These are phyloP conservation scores for Fusarium sp. DNA, from an alignment of 2,329 filamentous ascomycete species.

Conservation along the genomic window DNA sequence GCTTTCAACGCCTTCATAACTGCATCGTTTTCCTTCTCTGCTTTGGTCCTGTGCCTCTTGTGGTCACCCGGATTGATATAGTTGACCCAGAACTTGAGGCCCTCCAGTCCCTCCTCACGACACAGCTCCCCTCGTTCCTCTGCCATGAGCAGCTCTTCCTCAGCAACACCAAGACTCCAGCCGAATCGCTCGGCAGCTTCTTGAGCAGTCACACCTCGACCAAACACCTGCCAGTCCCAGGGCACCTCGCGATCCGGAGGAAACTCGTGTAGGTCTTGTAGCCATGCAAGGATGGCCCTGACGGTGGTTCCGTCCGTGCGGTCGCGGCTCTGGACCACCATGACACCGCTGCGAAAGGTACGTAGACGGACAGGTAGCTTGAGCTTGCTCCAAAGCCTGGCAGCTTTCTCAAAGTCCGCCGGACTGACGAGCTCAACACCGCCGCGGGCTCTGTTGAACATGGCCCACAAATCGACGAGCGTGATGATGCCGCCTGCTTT, in stretches of 20 bases:
- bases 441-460: conserved; percentile 93
- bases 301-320: conserved; percentile 93
- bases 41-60: conserved; percentile 45
- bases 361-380: conserved; percentile 87
- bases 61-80: conserved; percentile 63
- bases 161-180: conserved; percentile 96
- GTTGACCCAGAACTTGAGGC: conserved; percentile 94
- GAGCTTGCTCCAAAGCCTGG: conserved; percentile 87
- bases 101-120: conserved; percentile 91
- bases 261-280: conserved; percentile 77
- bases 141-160: conserved; percentile 96
- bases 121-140: conserved; percentile 90
- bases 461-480: conserved; percentile 90
- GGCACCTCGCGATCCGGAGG: conserved; percentile 72
- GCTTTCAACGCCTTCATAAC: conserved; percentile 58
- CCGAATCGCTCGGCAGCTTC: conserved; percentile 91
- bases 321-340: conserved; percentile 90
- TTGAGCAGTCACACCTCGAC: conserved; percentile 88
- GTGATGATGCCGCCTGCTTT: conserved; percentile 89
- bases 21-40: conserved; percentile 53
- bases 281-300: conserved; percentile 79
- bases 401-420: conserved; percentile 90
- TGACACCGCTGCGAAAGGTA: conserved; percentile 91
- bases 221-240: conserved; percentile 84
- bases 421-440: conserved; percentile 96